Conservation (phyloP, 2,329 filamentous ascomycete species). For the Fusarium euwallaceae region DNA sequence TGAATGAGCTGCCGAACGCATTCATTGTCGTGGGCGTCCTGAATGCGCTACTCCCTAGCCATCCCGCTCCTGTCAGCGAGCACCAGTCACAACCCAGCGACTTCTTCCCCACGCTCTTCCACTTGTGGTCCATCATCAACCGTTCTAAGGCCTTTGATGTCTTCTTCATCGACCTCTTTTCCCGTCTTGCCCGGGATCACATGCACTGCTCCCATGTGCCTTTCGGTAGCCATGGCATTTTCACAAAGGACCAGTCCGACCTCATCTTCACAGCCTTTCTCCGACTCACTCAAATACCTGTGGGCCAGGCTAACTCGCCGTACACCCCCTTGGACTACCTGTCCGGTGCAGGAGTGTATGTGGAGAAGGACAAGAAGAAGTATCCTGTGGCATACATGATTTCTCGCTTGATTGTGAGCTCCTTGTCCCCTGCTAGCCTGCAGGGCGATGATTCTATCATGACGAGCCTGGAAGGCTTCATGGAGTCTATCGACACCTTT, state of each 20-base stretch:
- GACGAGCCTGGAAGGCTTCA: constrained; percentile 87
- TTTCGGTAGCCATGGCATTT: constrained; percentile 90
- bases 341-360: constrained; percentile 84
- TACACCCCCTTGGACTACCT: constrained; percentile 89
- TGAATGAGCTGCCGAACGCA: constrained; percentile 90
- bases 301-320: constrained; percentile 93
- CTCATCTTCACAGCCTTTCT: constrained; percentile 93
- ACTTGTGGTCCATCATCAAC: constrained; percentile 94
- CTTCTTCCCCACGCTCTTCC: constrained; percentile 94
- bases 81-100: constrained; percentile 86
- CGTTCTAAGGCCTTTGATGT: constrained; percentile 89
- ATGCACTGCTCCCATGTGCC: constrained; percentile 80
- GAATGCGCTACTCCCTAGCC: constrained; percentile 89
- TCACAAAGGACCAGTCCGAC: constrained; percentile 90
- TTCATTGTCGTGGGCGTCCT: constrained; percentile 92
- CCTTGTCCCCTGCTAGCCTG: constrained; percentile 86
- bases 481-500: constrained; percentile 97
- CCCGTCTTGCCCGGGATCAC: constrained; percentile 87
- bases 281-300: constrained; percentile 92
- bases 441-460: constrained; percentile 84
- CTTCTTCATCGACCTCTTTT: constrained; percentile 90
- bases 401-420: constrained; percentile 93
- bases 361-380: constrained; percentile 94
- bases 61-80: constrained; percentile 78
- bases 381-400: constrained; percentile 93